Evolutionary conservation across 768 basidiomycete genomes (phyloP), one percentile per base, ranked within the genome.

Genomic region (Pleurotus salmoneostramineus): DNA sequence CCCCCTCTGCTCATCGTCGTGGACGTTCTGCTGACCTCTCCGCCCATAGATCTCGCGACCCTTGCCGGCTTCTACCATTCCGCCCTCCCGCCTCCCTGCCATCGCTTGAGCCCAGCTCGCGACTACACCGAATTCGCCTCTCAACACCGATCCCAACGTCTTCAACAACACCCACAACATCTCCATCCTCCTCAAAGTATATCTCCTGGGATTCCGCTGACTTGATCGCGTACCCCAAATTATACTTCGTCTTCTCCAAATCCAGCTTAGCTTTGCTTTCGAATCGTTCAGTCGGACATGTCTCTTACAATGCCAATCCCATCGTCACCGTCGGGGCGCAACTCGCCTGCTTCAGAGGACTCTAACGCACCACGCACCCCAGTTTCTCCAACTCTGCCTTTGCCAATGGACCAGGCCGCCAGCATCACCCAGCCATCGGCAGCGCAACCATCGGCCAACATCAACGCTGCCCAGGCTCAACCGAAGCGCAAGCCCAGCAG

Each of bases 401-500:
- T 77, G 46, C 69, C 64, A 66, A 4, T 64, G 71, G 12, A 61
- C 31, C 60, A 62, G 63, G 63, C 66, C 27, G 42, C 52, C 21
- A 61, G 62, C 12, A 50, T 45, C 64, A 59, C 50, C 64, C 52
- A 55, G 40, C 43, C 52, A 2, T 27, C 40, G 12, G 52, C 52
- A 3, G 21, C 21, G 21, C 21, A 27, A 27, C 10, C 52, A 6
- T 10, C 52, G 2, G 37, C 52, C 21, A 31, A 11, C 11, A 43
- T 8, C 12, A 56, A 57, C 47, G 59, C 45, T 50, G 62, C 59
- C 52, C 34, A 50, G 31, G 61, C 72, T n/a, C 80, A 82, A 60
- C 68, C 75, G 58, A 92, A 90, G 69, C 84, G 90, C 71, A 96
- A 96, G 71, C 85, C 92, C 56, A 84, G 83, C 66, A 82, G 93